Evolutionary conservation across 2,329 filamentous ascomycete species (phyloP), one percentile per base, ranked within the genome.

Genomic region (Pezicula carpinea): DNA sequence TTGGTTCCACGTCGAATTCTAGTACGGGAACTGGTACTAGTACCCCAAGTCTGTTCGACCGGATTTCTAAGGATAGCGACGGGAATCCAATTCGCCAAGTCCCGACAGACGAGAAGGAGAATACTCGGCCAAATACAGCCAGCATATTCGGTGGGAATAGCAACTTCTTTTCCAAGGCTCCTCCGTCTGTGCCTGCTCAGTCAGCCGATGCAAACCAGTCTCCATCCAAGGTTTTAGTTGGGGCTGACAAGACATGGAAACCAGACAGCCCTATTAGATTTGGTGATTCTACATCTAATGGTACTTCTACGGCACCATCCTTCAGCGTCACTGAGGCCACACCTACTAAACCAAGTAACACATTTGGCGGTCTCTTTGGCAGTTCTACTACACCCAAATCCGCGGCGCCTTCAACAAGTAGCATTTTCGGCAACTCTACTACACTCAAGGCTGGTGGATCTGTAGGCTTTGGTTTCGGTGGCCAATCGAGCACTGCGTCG

Each of bases 11-110:
- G 10, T 53, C 60, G 2, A 55, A 58, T 10, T 52, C 64, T 33
- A 43, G 11, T 29, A 34, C 26, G 26, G 26, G 26, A 29, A 29
- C 51, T 29, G 55, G 48, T 21, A 49, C 53, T 6, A 69, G 66
- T 48, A 70, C 69, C 3, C 67, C 73, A 18, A 71, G 69, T 59
- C 58, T 81, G 13, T 80, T 80, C 53, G 77, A 80, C 33, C 74
- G 78, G 29, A 69, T 81, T 6, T 74, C 69, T 5, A 76, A 71
- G 60, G 73, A 68, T 39, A 66, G 59, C 15, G 70, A 76, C 50
- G 75, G 76, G 2, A 70, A 79, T 47, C 72, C 74, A 14, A 60
- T 78, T 2, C 70, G 74, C 15, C 46, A 49, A 17, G 43, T 53
- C 34, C 52, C 53, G 21, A 59, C 69, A 3, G 58, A 62, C 41